Evolutionary conservation across 139 green algal species (phyloP).

Genomic region (Spirogloea muscicola): DNA sequence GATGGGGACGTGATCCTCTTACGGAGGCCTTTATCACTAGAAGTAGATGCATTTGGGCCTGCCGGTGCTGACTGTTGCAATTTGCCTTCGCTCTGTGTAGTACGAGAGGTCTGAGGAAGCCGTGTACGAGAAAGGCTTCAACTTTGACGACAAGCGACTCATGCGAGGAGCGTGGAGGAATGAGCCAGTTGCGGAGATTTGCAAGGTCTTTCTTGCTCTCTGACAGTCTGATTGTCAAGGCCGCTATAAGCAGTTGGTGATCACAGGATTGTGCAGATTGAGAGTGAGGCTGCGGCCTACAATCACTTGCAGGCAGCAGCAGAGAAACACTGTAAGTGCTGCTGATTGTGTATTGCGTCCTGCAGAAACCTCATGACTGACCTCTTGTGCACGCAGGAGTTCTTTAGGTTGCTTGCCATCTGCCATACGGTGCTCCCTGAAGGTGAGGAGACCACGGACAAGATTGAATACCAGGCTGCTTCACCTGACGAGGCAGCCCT

Average conservation of each 20-base stretch:
- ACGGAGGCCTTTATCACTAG: neutral
- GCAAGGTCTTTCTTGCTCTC: no score
- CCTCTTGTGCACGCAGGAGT: slow-evolving; percentile 44
- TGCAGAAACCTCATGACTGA: no score
- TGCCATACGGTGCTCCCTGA: slow-evolving; percentile 86
- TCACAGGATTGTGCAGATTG: no score
- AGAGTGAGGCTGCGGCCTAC: neutral
- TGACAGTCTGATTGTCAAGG: no score
- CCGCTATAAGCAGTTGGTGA: no score
- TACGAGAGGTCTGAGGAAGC: slow-evolving; percentile 24
- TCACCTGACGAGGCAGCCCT: slow-evolving; percentile 94
- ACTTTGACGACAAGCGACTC: slow-evolving; percentile 79
- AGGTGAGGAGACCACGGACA: slow-evolving; percentile 45
- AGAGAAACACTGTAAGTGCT: no score
- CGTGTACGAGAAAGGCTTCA: slow-evolving; percentile 56
- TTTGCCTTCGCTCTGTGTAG: slow-evolving; percentile 3
- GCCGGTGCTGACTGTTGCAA: neutral
- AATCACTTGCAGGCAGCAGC: no score
- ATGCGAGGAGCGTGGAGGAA: slow-evolving; percentile 65
- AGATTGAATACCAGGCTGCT: slow-evolving; percentile 57
- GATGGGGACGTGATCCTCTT: neutral
- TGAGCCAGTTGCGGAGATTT: slow-evolving; percentile 27
- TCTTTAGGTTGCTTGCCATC: slow-evolving; percentile 71
- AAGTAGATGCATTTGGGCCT: slow-evolving; percentile 3
- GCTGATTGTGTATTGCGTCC: no score